These are phyloP conservation scores for Sanghuangporus baumii DNA, from an alignment of 1,284 basidiomycete genomes.

Conservation along the genomic window DNA sequence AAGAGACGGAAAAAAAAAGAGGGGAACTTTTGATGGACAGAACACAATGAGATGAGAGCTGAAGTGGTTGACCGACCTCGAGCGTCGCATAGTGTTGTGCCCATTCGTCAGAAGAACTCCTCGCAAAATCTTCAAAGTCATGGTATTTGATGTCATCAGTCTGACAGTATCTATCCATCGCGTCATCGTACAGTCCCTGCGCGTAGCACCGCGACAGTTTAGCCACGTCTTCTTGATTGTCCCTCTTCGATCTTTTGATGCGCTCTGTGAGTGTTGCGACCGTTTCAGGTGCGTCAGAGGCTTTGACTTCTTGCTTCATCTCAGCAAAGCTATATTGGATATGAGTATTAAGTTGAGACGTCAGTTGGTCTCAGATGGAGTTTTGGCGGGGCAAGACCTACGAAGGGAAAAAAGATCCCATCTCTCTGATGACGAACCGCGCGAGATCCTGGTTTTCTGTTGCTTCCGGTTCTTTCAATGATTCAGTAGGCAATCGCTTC, in stretches of 20 bases:
- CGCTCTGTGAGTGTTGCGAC: slow-evolving; percentile 27
- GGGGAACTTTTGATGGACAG: neutral
- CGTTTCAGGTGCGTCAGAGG: slow-evolving; percentile 23
- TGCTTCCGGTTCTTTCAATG: slow-evolving; percentile 20
- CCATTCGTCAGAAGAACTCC: slow-evolving; percentile 8
- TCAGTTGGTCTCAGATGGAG: neutral
- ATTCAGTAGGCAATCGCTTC: slow-evolving; percentile 3
- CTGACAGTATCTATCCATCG: slow-evolving; percentile 28
- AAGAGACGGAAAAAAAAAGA: neutral
- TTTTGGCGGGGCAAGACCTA: neutral
- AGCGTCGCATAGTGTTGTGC: slow-evolving; percentile 12
- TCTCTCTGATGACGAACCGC: slow-evolving; percentile 26
- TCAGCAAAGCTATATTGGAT: slow-evolving; percentile 17
- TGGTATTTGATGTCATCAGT: slow-evolving; percentile 29
- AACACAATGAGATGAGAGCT: neutral
- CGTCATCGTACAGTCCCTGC: slow-evolving; percentile 36
- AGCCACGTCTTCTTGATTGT: slow-evolving; percentile 39
- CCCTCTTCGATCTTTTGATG: slow-evolving; percentile 32
- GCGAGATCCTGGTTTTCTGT: slow-evolving; percentile 27
- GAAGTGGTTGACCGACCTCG: slow-evolving; percentile 14
- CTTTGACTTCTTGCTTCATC: slow-evolving; percentile 18
- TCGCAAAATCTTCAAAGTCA: slow-evolving; percentile 24
- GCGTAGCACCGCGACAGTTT: slow-evolving; percentile 37
- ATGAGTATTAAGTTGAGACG: neutral
- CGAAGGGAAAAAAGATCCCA: slow-evolving; percentile 20